These are phyloP conservation scores for Xylaria multiplex DNA, from an alignment of 2,329 filamentous ascomycete species.

Conservation along the genomic window DNA sequence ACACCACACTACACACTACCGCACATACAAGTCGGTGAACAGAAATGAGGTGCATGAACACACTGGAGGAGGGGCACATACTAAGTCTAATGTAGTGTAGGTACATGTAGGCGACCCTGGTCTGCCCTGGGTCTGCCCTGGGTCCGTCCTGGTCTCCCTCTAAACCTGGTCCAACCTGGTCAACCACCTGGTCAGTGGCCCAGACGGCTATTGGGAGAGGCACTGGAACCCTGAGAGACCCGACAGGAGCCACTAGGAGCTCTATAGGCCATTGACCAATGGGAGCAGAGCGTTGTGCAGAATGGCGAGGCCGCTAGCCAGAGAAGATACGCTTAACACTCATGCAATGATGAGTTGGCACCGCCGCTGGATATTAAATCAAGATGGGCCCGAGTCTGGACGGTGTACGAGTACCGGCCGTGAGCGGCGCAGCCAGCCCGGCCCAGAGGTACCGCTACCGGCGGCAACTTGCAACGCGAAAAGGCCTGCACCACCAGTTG, in stretches of 20 bases:
- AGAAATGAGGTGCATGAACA: constrained; percentile 58
- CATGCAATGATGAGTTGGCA: constrained; percentile 85
- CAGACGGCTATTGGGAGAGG: constrained; percentile 45
- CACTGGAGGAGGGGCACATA: constrained; percentile 46
- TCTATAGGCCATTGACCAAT: constrained; percentile 46
- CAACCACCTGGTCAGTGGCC: constrained; percentile 47
- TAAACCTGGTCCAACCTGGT: constrained; percentile 36
- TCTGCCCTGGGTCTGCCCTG: constrained; percentile 11
- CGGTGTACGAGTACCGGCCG: constrained; percentile 48
- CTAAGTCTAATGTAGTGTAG: constrained; percentile 23
- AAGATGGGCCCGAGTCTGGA: constrained; percentile 55
- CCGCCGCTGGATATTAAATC: constrained; percentile 68
- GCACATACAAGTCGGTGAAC: constrained; percentile 55
- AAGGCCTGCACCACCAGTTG: constrained; percentile 45
- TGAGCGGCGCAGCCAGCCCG: constrained; percentile 36
- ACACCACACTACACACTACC: background rate
- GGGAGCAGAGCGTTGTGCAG: constrained; percentile 39
- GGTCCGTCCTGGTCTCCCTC: constrained; percentile 25
- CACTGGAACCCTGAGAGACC: constrained; percentile 42
- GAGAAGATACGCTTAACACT: constrained; percentile 57
- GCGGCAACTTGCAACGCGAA: constrained; percentile 40
- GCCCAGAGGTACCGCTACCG: constrained; percentile 46
- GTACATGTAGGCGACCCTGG: constrained; percentile 41
- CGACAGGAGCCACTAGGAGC: constrained; percentile 50
- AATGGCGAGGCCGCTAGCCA: constrained; percentile 55